These are phyloP conservation scores for Pseudopyrenochaeta lycopersici DNA, from an alignment of 2,329 filamentous ascomycete species.

Conservation along the genomic window DNA sequence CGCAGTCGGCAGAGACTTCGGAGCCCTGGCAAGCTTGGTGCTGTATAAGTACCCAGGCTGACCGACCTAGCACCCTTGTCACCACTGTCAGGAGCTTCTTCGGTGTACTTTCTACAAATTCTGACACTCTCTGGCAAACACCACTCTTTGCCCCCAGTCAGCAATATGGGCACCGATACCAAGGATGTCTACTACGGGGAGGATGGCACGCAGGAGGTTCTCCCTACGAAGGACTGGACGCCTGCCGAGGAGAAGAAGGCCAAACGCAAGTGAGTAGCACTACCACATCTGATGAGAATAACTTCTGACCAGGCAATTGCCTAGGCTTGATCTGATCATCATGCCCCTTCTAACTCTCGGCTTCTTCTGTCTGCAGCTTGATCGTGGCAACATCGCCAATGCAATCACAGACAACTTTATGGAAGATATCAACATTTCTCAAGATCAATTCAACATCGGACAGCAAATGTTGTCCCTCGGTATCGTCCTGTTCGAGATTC, in stretches of 20 bases:
- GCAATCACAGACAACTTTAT: constrained; percentile 39
- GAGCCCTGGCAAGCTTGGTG: not conserved
- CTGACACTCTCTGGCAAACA: not conserved
- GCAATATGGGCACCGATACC: constrained; percentile 6
- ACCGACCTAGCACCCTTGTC: not conserved
- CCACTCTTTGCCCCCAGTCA: not conserved
- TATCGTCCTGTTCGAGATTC: constrained; percentile 69
- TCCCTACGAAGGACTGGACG: constrained; percentile 29
- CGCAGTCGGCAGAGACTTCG: constrained; percentile 5
- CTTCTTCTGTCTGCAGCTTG: constrained; percentile 51
- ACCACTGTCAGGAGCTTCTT: not conserved
- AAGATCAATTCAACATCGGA: constrained; percentile 39
- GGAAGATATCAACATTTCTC: constrained; percentile 31
- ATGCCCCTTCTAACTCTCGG: constrained; percentile 46
- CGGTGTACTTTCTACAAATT: not conserved
- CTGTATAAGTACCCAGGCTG: constrained; percentile 6
- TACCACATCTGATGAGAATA: not conserved
- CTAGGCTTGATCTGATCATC: constrained; percentile 29
- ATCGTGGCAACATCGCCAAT: constrained; percentile 53
- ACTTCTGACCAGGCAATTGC: not conserved
- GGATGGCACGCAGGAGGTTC: not conserved
- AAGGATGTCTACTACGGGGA: constrained; percentile 15
- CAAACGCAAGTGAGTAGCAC: constrained; percentile 37
- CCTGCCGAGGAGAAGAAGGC: constrained; percentile 40
- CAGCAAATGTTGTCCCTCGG: constrained; percentile 74